These are phyloP conservation scores for Ceratocystiopsis brevicomis DNA, from an alignment of 2,329 filamentous ascomycete species.

Conservation along the genomic window DNA sequence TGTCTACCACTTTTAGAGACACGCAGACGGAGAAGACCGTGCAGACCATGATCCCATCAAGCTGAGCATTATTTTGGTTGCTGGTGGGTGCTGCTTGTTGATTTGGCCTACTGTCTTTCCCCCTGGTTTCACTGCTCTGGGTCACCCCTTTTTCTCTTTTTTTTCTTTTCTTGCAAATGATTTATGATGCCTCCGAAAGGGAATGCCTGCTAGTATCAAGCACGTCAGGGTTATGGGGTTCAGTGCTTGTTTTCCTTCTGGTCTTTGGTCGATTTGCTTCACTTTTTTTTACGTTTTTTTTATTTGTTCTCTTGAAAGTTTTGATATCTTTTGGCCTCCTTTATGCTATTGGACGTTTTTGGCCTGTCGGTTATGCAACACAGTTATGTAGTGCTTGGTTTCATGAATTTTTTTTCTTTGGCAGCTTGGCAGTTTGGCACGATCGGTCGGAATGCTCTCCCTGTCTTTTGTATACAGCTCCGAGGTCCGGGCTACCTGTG, in stretches of 20 bases:
- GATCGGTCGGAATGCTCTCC: no score
- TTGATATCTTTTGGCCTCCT: background rate
- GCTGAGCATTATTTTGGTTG: no score
- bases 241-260: background rate
- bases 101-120: background rate
- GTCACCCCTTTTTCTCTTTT: background rate
- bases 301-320: background rate
- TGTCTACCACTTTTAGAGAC: no score
- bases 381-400: no score
- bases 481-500: no score
- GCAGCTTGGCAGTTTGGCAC: no score
- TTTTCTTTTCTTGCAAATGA: constrained; percentile 6
- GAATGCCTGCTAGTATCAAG: constrained; percentile 5
- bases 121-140: background rate
- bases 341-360: background rate
- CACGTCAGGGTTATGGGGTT: constrained; percentile 1
- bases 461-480: no score
- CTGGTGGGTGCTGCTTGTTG: background rate
- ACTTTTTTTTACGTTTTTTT: background rate
- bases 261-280: background rate
- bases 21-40: background rate
- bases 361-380: no score
- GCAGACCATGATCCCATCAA: no score
- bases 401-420: no score
- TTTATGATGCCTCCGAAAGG: constrained; percentile 10